Evolutionary conservation across 305 asterid genomes (phyloP).

Genomic region (Fraxinus greggii): DNA sequence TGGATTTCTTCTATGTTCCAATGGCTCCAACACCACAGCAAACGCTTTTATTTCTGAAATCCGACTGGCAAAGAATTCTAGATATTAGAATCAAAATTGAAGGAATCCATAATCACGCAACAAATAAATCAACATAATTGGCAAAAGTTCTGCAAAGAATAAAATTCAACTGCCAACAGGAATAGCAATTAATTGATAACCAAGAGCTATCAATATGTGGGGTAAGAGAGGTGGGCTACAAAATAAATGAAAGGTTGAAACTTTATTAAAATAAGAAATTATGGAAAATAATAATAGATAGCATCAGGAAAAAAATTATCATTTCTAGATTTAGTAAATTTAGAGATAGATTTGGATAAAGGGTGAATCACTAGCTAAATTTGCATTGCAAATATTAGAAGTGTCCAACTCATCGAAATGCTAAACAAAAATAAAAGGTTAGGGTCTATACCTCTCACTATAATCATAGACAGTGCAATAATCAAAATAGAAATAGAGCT

Average conservation of each 20-base stretch:
- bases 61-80: slow-evolving; percentile 21
- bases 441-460: background rate
- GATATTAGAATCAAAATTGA: slow-evolving; percentile 25
- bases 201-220: background rate
- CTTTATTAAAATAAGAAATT: background rate
- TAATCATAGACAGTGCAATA: background rate
- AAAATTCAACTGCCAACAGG: background rate
- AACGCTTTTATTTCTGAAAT: slow-evolving; percentile 25
- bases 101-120: slow-evolving; percentile 1
- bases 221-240: background rate
- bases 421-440: background rate
- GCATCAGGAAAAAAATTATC: background rate
- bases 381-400: background rate
- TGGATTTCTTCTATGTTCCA: slow-evolving; percentile 18
- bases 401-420: slow-evolving; percentile 12
- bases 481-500: background rate
- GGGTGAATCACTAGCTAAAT: slow-evolving; percentile 3
- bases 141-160: background rate
- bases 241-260: background rate
- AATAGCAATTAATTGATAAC: background rate
- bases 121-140: slow-evolving; percentile 1
- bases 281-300: background rate
- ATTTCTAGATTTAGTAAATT: background rate
- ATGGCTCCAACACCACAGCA: slow-evolving; percentile 15
- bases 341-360: background rate